Conservation (phyloP, 345 rosid genomes). For the Ceriops decandra region DNA sequence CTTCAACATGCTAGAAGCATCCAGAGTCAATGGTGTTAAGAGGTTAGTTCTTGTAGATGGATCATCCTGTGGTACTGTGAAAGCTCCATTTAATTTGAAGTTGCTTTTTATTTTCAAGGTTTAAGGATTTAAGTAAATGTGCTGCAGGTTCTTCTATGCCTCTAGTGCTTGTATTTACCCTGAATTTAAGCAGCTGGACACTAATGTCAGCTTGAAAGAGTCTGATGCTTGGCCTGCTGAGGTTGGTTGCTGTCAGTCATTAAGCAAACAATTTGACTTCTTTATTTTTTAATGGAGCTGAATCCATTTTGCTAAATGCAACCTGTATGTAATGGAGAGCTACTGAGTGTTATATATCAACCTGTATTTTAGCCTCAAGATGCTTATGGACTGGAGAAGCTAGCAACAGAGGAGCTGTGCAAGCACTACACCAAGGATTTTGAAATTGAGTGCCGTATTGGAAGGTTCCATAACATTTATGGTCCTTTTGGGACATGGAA, state of each 20-base stretch:
- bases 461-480: slow-evolving; percentile 96
- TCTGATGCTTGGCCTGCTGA: slow-evolving; percentile 99
- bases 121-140: slow-evolving; percentile 1
- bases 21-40: slow-evolving; percentile 84
- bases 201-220: slow-evolving; percentile 97
- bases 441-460: slow-evolving; percentile 86
- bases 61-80: neutral
- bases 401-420: slow-evolving; percentile 95
- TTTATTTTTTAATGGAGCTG: no score
- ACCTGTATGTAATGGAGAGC: neutral
- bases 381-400: slow-evolving; percentile 99
- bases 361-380: slow-evolving; percentile 82
- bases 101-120: no score
- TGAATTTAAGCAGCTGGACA: slow-evolving; percentile 96
- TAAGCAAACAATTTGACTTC: neutral
- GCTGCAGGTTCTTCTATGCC: slow-evolving; percentile 87
- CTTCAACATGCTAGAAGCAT: slow-evolving; percentile 95
- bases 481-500: slow-evolving; percentile 99
- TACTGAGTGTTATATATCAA: neutral
- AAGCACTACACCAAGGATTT: slow-evolving; percentile 96
- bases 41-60: slow-evolving; percentile 42
- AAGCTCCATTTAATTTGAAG: no score
- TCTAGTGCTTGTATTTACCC: slow-evolving; percentile 99
- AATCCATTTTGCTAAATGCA: neutral
- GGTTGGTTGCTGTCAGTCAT: slow-evolving; percentile 43